These are phyloP conservation scores for Aspergillus carlsbadensis DNA, from an alignment of 495 filamentous ascomycete genomes.

Conservation along the genomic window DNA sequence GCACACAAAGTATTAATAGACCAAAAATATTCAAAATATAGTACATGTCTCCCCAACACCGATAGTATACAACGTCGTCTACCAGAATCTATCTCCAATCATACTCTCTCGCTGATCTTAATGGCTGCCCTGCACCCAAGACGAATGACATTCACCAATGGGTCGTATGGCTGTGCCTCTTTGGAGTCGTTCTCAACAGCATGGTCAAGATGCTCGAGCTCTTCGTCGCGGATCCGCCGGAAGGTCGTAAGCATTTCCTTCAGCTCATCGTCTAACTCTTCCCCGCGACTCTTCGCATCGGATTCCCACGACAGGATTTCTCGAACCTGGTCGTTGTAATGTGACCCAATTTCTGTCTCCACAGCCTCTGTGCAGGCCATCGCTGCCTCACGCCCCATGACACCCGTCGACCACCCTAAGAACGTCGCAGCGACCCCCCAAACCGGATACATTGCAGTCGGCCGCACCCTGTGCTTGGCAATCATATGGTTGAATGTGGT, in stretches of 20 bases:
- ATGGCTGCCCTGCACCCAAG: slow-evolving; percentile 88
- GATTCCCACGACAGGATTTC: slow-evolving; percentile 76
- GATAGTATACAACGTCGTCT: neutral
- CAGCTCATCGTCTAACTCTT: slow-evolving; percentile 78
- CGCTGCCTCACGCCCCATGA: slow-evolving; percentile 90
- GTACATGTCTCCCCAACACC: neutral
- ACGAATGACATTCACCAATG: slow-evolving; percentile 85
- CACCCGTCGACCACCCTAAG: slow-evolving; percentile 83
- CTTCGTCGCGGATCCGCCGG: slow-evolving; percentile 87
- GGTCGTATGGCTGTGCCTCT: slow-evolving; percentile 80
- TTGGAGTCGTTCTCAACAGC: slow-evolving; percentile 90
- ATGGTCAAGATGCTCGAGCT: slow-evolving; percentile 94
- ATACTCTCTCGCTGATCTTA: slow-evolving; percentile 86
- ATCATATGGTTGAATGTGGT: slow-evolving; percentile 80
- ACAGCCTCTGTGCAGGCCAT: slow-evolving; percentile 99
- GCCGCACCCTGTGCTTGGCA: slow-evolving; percentile 85
- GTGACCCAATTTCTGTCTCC: slow-evolving; percentile 94
- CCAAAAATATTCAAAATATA: neutral
- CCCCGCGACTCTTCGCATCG: slow-evolving; percentile 60
- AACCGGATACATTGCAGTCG: slow-evolving; percentile 89
- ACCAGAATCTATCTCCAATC: slow-evolving; percentile 15
- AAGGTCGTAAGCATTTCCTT: slow-evolving; percentile 69
- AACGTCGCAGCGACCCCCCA: slow-evolving; percentile 84
- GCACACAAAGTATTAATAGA: neutral
- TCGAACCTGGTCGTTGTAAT: slow-evolving; percentile 92